Conservation (phyloP, 2,329 filamentous ascomycete species). For the Capronia americana region DNA sequence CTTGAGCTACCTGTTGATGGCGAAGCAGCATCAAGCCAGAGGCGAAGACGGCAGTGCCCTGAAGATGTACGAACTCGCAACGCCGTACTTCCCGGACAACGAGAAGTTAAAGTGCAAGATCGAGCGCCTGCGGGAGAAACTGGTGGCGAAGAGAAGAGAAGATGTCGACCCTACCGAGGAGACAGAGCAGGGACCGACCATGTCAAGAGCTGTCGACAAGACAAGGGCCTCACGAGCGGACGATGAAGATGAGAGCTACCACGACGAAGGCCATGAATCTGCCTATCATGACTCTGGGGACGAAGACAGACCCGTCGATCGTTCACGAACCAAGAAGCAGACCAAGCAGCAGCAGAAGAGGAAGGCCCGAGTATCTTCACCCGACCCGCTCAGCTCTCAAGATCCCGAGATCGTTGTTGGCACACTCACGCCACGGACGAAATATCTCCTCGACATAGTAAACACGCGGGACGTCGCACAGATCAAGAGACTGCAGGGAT, state of each 20-base stretch:
- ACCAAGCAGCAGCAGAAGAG: conserved; percentile 30
- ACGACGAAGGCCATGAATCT: conserved; percentile 44
- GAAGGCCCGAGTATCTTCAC: conserved; percentile 35
- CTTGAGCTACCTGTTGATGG: conserved; percentile 84
- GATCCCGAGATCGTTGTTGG: conserved; percentile 32
- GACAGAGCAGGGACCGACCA: conserved; percentile 24
- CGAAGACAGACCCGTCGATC: conserved; percentile 44
- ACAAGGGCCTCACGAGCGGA: not conserved
- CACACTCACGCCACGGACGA: conserved; percentile 50
- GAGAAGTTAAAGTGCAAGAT: conserved; percentile 71
- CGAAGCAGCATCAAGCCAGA: conserved; percentile 83
- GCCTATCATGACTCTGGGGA: conserved; percentile 43
- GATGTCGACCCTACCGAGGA: conserved; percentile 45
- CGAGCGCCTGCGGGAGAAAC: conserved; percentile 58
- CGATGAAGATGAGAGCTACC: conserved; percentile 38
- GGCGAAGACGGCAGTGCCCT: conserved; percentile 80
- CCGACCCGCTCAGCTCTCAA: conserved; percentile 31
- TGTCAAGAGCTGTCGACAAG: conserved; percentile 3
- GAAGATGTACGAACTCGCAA: conserved; percentile 82
- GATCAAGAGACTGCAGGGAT: conserved; percentile 55
- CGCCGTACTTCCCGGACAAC: conserved; percentile 85
- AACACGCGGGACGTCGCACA: conserved; percentile 54
- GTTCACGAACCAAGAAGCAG: conserved; percentile 42
- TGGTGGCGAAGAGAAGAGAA: conserved; percentile 45
- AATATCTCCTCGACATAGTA: conserved; percentile 53